Evolutionary conservation across 164 flowering plant species (phyloP).

Genomic region (Cinnamomum micranthum): DNA sequence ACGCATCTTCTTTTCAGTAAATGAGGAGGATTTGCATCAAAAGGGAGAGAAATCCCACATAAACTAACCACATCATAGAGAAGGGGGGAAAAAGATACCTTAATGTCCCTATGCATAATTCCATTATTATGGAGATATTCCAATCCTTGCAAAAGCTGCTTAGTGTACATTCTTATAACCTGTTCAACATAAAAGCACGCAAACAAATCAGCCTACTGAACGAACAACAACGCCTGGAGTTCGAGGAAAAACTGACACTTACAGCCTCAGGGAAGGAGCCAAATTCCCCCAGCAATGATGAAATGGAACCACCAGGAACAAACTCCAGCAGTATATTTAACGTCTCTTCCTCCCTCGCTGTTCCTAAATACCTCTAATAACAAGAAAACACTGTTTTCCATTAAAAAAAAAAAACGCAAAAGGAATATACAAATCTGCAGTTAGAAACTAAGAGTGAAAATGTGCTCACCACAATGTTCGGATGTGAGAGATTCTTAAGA

Average conservation of each 20-base stretch:
- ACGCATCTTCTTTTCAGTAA: neutral
- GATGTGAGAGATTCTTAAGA: conserved; percentile 82
- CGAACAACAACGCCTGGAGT: conserved; percentile 3
- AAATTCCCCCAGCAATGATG: conserved; percentile 90
- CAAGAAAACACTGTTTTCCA: too few species aligned
- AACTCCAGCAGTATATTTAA: conserved; percentile 89
- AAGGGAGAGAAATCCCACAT: neutral
- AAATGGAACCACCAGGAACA: conserved; percentile 97
- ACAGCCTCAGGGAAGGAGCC: conserved; percentile 97
- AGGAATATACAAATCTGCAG: neutral
- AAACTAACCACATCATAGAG: neutral
- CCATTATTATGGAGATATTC: conserved; percentile 15
- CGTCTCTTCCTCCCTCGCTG: conserved; percentile 83
- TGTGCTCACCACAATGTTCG: conserved; percentile 81
- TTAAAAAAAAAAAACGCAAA: too few species aligned
- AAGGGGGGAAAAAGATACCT: conserved; percentile 1
- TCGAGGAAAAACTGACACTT: conserved; percentile 26
- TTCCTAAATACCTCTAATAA: conserved; percentile 84
- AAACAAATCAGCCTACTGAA: neutral
- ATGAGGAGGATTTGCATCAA: neutral
- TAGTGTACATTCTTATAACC: conserved; percentile 13
- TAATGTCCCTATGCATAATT: conserved; percentile 14
- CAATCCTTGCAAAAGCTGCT: conserved; percentile 10
- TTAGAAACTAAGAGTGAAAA: neutral
- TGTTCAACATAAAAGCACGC: neutral